Evolutionary conservation across 176 grass and related monocot species (phyloP), one percentile per base, ranked within the genome.

Genomic region (Oryza nivara): DNA sequence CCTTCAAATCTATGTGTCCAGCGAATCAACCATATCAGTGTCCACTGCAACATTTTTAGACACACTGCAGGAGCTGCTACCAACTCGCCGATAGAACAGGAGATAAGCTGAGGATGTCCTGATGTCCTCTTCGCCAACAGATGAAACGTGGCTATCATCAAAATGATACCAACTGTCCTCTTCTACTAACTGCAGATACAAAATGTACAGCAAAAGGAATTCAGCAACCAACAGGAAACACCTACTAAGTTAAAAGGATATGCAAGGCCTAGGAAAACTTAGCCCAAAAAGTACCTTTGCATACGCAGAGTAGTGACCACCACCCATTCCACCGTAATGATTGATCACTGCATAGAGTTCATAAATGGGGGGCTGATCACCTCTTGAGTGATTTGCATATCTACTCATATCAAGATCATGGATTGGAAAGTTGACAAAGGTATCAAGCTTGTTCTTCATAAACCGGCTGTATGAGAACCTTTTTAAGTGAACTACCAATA

Each of bases 401-500:
- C 91, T 94, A 23, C 70, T 96, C 79, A 99, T 92, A 87, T 99
- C 80, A 6, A 99, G 89, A 77, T 88, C 88, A 43, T 90, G 97
- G 46, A 96, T 92, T 6, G 86, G 93, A 48, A 99, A 96, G 76
- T 94, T 96, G 66, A 99, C 96, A 70, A 99, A 99, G 46, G 96
- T 96, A 87, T 99, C 96, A 0, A 99, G 93, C 69, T 99, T 99
- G 73, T 96, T 96, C 84, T 99, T 99, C 89, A 96, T 81, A 84
- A 87, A 99, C 11, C 96, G 93, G 81, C 93, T 96, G 86, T 92
- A 99, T n/a, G 93, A 99, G 68, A 99, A 99, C 49, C 96, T 87
- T 87, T 99, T 99, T 78, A 99, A 88, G 79, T 99, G 96, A 70
- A 99, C 91, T 35, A 96, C 96, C 64, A 99, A 86, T 74, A 99